Conservation (phyloP, 2,329 filamentous ascomycete species). For the Alternaria tenuissima region DNA sequence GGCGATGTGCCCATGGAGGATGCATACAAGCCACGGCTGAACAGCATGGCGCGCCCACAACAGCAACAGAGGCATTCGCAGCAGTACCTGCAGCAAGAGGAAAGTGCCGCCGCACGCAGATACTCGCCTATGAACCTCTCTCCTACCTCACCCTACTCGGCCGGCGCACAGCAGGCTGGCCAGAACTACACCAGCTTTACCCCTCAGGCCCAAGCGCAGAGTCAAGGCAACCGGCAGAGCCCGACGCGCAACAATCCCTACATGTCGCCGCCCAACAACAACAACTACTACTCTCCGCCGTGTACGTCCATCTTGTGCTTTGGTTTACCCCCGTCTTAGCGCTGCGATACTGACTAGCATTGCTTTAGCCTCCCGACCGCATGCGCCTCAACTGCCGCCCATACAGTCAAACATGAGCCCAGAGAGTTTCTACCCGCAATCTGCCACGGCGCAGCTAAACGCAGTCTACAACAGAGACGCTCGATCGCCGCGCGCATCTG, state of each 20-base stretch:
- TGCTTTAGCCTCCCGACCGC: conserved; percentile 57
- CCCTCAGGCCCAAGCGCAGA: conserved; percentile 46
- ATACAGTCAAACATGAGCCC: conserved; percentile 74
- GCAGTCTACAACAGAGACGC: conserved; percentile 66
- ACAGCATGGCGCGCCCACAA: conserved; percentile 60
- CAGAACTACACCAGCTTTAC: conserved; percentile 55
- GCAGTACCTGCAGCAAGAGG: conserved; percentile 75
- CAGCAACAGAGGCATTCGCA: conserved; percentile 80
- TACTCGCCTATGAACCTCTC: conserved; percentile 98
- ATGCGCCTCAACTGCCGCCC: conserved; percentile 75
- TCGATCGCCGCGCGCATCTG: conserved; percentile 56
- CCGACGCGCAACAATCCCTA: conserved; percentile 73
- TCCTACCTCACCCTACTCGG: conserved; percentile 79
- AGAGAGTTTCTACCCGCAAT: conserved; percentile 75
- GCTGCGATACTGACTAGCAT: conserved; percentile 32
- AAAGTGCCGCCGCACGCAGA: conserved; percentile 83
- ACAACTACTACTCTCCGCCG: conserved; percentile 67
- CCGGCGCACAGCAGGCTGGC: conserved; percentile 62
- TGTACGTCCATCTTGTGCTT: conserved; percentile 51
- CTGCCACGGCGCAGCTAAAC: conserved; percentile 75
- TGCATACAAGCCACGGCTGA: conserved; percentile 17
- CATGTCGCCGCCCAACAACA: conserved; percentile 60
- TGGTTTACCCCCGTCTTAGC: conserved; percentile 16
- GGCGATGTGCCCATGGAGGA: conserved; percentile 20
- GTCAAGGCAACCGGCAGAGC: conserved; percentile 72